phyloP scores from a whole-genome alignment of 2,329 filamentous ascomycete genomes.

The Pleoardoris graminearum region DNA sequence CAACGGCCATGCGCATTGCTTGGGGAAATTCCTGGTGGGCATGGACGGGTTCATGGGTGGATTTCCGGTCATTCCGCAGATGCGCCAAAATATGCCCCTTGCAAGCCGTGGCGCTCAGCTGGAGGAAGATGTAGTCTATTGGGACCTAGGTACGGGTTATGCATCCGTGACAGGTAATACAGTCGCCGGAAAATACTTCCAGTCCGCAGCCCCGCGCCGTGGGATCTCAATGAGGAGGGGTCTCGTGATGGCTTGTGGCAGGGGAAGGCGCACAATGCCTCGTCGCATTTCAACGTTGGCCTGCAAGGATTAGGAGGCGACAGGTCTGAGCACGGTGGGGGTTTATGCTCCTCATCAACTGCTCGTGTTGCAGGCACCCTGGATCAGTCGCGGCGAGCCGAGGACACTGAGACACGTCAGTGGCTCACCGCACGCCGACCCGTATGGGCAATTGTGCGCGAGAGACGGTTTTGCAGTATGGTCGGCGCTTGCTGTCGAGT shows the following conservation, averaged over 20 bases:
- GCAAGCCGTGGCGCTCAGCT: background rate
- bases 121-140: background rate
- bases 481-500: background rate
- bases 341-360: background rate
- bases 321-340: constrained; percentile 7
- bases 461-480: no score
- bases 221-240: constrained; percentile 11
- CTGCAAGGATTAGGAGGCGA: constrained; percentile 8
- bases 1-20: background rate
- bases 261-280: constrained; percentile 17
- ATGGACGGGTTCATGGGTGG: background rate
- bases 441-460: background rate
- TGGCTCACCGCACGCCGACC: constrained; percentile 1
- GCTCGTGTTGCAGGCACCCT: constrained; percentile 12
- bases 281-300: constrained; percentile 12
- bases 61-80: background rate
- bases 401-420: constrained; percentile 21
- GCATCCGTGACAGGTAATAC: background rate
- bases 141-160: background rate
- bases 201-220: background rate
- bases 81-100: background rate
- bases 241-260: background rate
- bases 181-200: background rate
- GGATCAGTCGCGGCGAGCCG: constrained; percentile 10
- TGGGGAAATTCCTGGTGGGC: no score